Evolutionary conservation across 192 early-diverging fungal genomes (phyloP).

Genomic region (Backusella tarrabulga): DNA sequence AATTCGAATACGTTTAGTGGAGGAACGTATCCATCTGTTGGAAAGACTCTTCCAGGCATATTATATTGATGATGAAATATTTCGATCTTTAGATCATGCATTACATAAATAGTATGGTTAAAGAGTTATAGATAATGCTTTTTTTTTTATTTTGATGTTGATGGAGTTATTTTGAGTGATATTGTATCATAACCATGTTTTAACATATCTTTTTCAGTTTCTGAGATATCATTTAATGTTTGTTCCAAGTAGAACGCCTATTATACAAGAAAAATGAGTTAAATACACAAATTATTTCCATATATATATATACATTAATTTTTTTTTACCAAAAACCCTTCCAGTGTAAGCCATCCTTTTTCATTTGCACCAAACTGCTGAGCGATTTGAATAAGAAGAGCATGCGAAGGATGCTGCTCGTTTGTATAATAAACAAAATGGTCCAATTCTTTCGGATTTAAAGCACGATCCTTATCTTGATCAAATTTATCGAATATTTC

Average conservation of each 20-base stretch:
- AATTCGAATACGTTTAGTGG: conserved; percentile 10
- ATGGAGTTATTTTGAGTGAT: background rate
- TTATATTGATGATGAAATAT: conserved; percentile 28
- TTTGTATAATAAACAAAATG: conserved; percentile 6
- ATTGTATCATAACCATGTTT: conserved; percentile 5
- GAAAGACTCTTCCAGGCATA: conserved; percentile 26
- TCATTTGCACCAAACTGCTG: conserved; percentile 4
- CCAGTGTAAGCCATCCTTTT: background rate
- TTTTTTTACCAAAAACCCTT: conserved; percentile 2
- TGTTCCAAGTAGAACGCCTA: conserved; percentile 11
- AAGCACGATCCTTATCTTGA: background rate
- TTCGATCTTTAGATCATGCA: conserved; percentile 15
- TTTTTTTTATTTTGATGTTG: background rate
- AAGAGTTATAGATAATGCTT: background rate
- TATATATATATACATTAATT: no score
- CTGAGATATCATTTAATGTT: background rate
- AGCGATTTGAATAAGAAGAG: background rate
- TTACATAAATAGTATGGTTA: background rate
- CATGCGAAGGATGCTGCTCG: background rate
- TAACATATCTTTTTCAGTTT: background rate
- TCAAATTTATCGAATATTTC: conserved; percentile 5
- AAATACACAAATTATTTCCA: no score
- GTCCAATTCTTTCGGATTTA: background rate
- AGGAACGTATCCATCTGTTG: conserved; percentile 18
- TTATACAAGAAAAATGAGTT: background rate